Conservation (phyloP, 2,329 filamentous ascomycete genomes). For the Aspergillus puulaauensis region DNA sequence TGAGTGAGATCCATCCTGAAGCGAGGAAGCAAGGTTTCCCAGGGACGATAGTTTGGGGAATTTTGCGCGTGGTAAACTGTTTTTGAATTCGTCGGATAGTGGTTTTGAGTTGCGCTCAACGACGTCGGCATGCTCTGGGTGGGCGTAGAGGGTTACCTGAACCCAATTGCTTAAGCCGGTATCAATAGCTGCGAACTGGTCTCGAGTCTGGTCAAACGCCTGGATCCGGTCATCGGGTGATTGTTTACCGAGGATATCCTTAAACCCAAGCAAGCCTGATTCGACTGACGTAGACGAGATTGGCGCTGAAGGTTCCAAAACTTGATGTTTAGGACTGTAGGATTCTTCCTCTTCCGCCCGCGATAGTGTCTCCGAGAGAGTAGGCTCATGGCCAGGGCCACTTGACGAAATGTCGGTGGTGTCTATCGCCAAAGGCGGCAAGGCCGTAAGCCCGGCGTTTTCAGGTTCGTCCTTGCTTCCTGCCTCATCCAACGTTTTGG, state of each 20-base stretch:
- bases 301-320: slow-evolving; percentile 10
- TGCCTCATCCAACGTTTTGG: slow-evolving; percentile 10
- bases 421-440: slow-evolving; percentile 25
- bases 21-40: slow-evolving; percentile 28
- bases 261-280: slow-evolving; percentile 60
- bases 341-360: slow-evolving; percentile 10
- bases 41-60: slow-evolving; percentile 43
- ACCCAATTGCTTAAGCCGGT: slow-evolving; percentile 70
- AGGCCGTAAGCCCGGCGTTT: slow-evolving; percentile 32
- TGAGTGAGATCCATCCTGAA: slow-evolving; percentile 32
- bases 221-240: slow-evolving; percentile 67
- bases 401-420: slow-evolving; percentile 16
- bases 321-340: slow-evolving; percentile 8
- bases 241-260: slow-evolving; percentile 72
- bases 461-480: slow-evolving; percentile 15
- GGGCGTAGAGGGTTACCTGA: slow-evolving; percentile 46
- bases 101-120: slow-evolving; percentile 36
- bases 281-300: slow-evolving; percentile 20
- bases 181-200: slow-evolving; percentile 69
- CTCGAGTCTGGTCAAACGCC: slow-evolving; percentile 70
- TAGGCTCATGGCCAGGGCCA: slow-evolving; percentile 13
- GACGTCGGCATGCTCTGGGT: slow-evolving; percentile 55
- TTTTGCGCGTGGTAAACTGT: slow-evolving; percentile 34
- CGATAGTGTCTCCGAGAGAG: slow-evolving; percentile 9
- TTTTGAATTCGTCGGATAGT: slow-evolving; percentile 29